Conservation (phyloP, 2,329 filamentous ascomycete species). For the Sclerotinia trifoliorum region DNA sequence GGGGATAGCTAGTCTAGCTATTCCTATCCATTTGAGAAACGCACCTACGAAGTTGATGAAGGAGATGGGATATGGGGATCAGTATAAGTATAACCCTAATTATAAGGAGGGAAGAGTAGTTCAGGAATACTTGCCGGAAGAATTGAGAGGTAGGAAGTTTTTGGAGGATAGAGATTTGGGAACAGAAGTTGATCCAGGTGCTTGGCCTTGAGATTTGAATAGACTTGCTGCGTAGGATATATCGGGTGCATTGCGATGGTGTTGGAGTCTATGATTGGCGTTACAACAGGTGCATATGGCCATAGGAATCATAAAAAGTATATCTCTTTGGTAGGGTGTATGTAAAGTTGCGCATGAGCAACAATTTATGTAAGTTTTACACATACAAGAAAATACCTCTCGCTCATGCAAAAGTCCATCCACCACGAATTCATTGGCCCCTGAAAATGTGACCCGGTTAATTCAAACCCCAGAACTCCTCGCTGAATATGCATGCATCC, state of each 20-base stretch:
- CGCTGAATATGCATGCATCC: conserved; percentile 6
- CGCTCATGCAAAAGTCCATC: background rate
- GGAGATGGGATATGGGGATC: conserved; percentile 82
- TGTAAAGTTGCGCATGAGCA: conserved; percentile 10
- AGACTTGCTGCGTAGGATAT: conserved; percentile 15
- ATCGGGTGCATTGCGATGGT: conserved; percentile 25
- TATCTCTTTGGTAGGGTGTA: background rate
- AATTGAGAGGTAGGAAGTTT: conserved; percentile 68
- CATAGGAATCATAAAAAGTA: background rate
- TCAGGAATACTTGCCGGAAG: conserved; percentile 88
- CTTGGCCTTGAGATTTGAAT: conserved; percentile 32
- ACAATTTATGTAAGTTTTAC: conserved; percentile 7
- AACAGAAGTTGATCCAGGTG: conserved; percentile 65
- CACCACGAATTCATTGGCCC: background rate
- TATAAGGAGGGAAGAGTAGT: conserved; percentile 77
- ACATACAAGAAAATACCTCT: conserved; percentile 1
- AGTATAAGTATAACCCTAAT: conserved; percentile 97
- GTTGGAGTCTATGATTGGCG: conserved; percentile 20
- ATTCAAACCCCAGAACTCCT: conserved; percentile 15
- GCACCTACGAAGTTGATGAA: conserved; percentile 92
- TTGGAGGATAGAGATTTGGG: conserved; percentile 80
- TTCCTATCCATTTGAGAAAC: conserved; percentile 86
- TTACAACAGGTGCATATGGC: background rate
- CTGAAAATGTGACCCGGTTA: background rate
- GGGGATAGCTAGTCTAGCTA: conserved; percentile 74